Evolutionary conservation across 176 grass and related monocot genomes (phyloP).

Genomic region (Ensete ventricosum): DNA sequence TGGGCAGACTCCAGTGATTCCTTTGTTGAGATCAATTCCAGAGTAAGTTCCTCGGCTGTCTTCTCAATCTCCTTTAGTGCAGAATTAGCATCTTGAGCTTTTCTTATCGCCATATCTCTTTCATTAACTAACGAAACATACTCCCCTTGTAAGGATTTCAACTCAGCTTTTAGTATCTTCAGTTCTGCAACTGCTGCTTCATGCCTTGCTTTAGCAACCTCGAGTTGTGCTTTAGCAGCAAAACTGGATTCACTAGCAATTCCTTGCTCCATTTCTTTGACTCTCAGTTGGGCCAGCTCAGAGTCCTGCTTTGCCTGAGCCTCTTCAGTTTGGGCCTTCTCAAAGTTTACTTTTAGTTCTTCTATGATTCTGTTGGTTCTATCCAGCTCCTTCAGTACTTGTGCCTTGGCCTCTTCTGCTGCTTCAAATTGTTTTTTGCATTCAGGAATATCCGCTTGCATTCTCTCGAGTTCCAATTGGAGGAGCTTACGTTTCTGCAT

Average conservation of each 20-base stretch:
- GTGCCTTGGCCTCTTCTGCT: slow-evolving; percentile 45
- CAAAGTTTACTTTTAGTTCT: slow-evolving; percentile 66
- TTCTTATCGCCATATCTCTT: slow-evolving; percentile 44
- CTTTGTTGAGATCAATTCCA: slow-evolving; percentile 61
- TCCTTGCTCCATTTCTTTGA: slow-evolving; percentile 62
- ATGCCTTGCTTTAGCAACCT: slow-evolving; percentile 59
- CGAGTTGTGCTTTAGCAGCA: slow-evolving; percentile 47
- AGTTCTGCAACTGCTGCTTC: slow-evolving; percentile 60
- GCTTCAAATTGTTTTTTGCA: slow-evolving; percentile 41
- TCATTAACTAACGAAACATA: slow-evolving; percentile 41
- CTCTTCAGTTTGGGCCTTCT: slow-evolving; percentile 58
- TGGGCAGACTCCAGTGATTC: slow-evolving; percentile 64
- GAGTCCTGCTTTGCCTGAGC: slow-evolving; percentile 79
- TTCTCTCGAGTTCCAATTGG: slow-evolving; percentile 56
- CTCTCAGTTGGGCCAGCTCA: slow-evolving; percentile 56
- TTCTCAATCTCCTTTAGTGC: slow-evolving; percentile 40
- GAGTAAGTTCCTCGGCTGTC: slow-evolving; percentile 54
- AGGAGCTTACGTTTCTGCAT: slow-evolving; percentile 44
- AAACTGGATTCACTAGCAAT: slow-evolving; percentile 61
- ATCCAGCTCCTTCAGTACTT: slow-evolving; percentile 50
- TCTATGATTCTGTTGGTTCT: slow-evolving; percentile 47
- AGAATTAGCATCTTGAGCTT: slow-evolving; percentile 39
- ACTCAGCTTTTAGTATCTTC: slow-evolving; percentile 37
- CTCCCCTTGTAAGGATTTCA: slow-evolving; percentile 42
- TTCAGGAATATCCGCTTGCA: slow-evolving; percentile 51